These are phyloP conservation scores for Gonapodya prolifera DNA, from an alignment of 192 early-diverging fungal genomes.

Conservation along the genomic window DNA sequence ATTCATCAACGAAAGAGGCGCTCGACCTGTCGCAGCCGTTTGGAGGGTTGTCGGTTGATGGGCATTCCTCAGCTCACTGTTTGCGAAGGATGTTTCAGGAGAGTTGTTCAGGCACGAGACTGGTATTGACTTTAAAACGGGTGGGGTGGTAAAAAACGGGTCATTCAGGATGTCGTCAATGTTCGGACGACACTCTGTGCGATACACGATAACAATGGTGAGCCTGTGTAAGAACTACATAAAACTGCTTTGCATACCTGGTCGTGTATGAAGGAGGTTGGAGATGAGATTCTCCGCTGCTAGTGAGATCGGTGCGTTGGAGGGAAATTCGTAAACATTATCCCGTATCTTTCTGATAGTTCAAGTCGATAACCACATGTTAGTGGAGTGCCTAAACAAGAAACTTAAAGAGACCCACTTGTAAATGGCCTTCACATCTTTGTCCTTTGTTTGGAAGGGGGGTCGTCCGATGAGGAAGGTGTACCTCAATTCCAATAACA, in stretches of 20 bases:
- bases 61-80: too few relatives aligned
- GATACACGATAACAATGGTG: background rate
- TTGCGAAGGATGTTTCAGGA: too few relatives aligned
- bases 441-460: constrained; percentile 65
- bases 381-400: background rate
- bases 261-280: constrained; percentile 51
- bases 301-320: constrained; percentile 36
- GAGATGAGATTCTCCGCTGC: constrained; percentile 56
- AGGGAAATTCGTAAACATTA: constrained; percentile 62
- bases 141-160: constrained; percentile 23
- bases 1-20: too few relatives aligned
- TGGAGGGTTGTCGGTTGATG: too few relatives aligned
- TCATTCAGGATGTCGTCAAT: constrained; percentile 32
- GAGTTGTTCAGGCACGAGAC: constrained; percentile 20
- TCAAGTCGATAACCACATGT: background rate
- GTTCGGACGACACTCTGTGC: constrained; percentile 26
- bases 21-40: too few relatives aligned
- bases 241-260: constrained; percentile 26
- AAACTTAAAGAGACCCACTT: constrained; percentile 28
- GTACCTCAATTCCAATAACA: constrained; percentile 35
- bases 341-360: constrained; percentile 46
- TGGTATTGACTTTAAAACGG: constrained; percentile 21
- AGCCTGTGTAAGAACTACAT: background rate
- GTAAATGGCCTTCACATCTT: constrained; percentile 61
- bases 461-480: constrained; percentile 78